Evolutionary conservation across 139 green algal species (phyloP).

Genomic region (Astrephomene gubernaculifera): DNA sequence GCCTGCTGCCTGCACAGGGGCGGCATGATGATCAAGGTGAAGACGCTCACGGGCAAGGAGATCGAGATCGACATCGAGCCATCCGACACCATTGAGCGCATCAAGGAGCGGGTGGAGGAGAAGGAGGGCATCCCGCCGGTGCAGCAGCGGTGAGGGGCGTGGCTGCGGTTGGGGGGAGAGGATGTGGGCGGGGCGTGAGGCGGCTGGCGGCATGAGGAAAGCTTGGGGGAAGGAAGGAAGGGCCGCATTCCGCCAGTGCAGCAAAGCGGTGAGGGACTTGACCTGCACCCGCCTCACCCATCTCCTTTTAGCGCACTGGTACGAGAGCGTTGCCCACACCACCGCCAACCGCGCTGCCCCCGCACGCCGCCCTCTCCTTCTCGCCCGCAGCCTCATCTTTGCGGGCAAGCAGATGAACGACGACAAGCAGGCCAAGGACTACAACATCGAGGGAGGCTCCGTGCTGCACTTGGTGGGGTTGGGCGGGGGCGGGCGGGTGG

Average conservation of each 20-base stretch:
- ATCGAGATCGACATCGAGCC: conserved; percentile 99
- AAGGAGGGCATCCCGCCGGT: conserved; percentile 99
- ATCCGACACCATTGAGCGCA: conserved; percentile 96
- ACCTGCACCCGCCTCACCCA: too few relatives aligned
- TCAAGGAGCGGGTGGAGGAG: conserved; percentile 99
- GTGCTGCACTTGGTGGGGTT: conserved; percentile 95
- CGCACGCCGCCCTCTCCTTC: too few relatives aligned
- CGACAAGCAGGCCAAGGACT: conserved; percentile 97
- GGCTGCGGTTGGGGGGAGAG: not conserved
- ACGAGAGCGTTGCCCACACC: too few relatives aligned
- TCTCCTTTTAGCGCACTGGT: too few relatives aligned
- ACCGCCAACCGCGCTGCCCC: too few relatives aligned
- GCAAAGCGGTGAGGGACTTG: too few relatives aligned
- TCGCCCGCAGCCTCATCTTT: conserved; percentile 90
- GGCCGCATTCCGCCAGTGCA: too few relatives aligned
- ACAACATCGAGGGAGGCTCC: conserved; percentile 98
- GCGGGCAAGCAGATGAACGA: conserved; percentile 99
- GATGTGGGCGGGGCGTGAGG: not conserved
- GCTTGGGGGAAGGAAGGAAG: too few relatives aligned
- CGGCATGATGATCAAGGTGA: conserved; percentile 76
- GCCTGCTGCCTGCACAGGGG: conserved; percentile 61
- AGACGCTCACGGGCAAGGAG: conserved; percentile 99
- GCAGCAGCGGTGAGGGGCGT: conserved; percentile 89
- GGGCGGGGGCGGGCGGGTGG: not conserved
- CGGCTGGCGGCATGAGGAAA: too few relatives aligned